phyloP scores from a whole-genome alignment of 345 rosid genomes.

The Eucalyptus melliodora region DNA sequence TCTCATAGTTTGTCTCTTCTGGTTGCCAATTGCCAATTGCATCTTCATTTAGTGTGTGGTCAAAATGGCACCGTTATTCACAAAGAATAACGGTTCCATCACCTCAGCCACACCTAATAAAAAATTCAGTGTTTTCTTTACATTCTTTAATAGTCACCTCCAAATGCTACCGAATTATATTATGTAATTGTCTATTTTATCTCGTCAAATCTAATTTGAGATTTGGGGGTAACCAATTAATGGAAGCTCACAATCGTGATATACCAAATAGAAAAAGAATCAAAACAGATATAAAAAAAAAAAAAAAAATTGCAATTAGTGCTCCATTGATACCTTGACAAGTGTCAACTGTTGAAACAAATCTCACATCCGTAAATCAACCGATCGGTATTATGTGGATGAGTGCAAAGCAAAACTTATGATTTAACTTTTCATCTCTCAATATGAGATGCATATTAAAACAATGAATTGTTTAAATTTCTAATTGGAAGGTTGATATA shows the following conservation, averaged over 20 bases:
- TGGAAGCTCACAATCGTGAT: not conserved
- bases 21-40: too few relatives aligned
- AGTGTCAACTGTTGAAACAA: not conserved
- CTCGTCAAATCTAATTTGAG: not conserved
- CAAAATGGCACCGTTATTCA: too few relatives aligned
- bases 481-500: not conserved
- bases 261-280: not conserved
- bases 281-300: rapidly evolving
- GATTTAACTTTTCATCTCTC: not conserved
- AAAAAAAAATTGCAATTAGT: not conserved
- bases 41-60: too few relatives aligned
- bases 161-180: not conserved
- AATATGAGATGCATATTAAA: not conserved
- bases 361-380: not conserved
- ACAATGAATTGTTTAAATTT: not conserved
- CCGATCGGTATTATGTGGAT: rapidly evolving
- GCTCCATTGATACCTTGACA: not conserved
- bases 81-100: too few relatives aligned
- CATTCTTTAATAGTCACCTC: not conserved
- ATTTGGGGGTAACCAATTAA: not conserved
- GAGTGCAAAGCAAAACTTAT: not conserved
- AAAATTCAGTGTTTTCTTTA: too few relatives aligned
- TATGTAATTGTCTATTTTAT: rapidly evolving
- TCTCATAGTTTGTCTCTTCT: too few relatives aligned
- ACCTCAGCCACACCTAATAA: too few relatives aligned